Conservation (phyloP, 805 yeast species). For the Yamadazyma paraphyllophila region DNA sequence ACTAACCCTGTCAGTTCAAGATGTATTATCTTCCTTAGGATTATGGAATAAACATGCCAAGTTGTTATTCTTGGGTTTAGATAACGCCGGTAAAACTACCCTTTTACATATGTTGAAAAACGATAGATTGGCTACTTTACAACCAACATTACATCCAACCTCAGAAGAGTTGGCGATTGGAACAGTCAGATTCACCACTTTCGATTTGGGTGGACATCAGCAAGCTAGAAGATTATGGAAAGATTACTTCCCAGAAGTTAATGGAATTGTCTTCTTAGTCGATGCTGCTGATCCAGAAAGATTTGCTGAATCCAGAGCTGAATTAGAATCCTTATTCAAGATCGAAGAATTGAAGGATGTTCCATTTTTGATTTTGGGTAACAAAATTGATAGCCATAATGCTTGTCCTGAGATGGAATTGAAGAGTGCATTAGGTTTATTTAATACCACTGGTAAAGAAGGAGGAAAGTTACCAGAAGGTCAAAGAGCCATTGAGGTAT, state of each 20-base stretch:
- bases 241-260: slow-evolving; percentile 98
- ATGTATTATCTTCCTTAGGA: slow-evolving; percentile 44
- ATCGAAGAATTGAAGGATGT: slow-evolving; percentile 88
- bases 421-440: slow-evolving; percentile 84
- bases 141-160: slow-evolving; percentile 98
- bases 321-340: slow-evolving; percentile 86
- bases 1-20: slow-evolving; percentile 31
- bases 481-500: slow-evolving; percentile 90
- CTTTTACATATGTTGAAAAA: slow-evolving; percentile 58
- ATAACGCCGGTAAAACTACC: slow-evolving; percentile 48
- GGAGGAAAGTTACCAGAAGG: slow-evolving; percentile 64
- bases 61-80: slow-evolving; percentile 45
- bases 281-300: slow-evolving; percentile 97
- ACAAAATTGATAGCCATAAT: slow-evolving; percentile 90
- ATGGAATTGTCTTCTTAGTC: slow-evolving; percentile 93
- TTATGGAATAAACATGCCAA: slow-evolving; percentile 51
- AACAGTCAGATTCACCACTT: slow-evolving; percentile 93
- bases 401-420: slow-evolving; percentile 96
- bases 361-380: slow-evolving; percentile 92
- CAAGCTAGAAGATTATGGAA: slow-evolving; percentile 99
- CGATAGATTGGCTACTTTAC: slow-evolving; percentile 95
- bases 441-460: slow-evolving; percentile 79
- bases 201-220: slow-evolving; percentile 97
- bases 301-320: slow-evolving; percentile 91
- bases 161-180: slow-evolving; percentile 98